Base-by-base conservation (phyloP, 1,284 basidiomycete species). In the Cryptococcus sp. region DNA sequence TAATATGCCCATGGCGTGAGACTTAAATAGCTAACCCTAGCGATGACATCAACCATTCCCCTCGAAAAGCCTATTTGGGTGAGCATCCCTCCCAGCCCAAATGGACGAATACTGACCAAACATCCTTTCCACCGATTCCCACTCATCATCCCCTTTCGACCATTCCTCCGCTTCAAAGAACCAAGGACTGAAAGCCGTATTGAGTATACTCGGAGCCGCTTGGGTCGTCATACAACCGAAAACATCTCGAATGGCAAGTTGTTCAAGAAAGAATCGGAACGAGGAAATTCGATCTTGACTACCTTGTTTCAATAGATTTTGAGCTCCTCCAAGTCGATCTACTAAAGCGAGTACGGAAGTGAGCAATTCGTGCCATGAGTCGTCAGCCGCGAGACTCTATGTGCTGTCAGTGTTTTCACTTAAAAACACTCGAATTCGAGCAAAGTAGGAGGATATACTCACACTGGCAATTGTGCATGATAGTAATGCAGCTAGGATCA, bases 171-270 rank as follows among this genome's bases (percentile, higher is more conserved):
- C 64, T 53, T 74, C 72, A 44, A 73, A 72, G 62, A 72, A 74
- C 71, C 72, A 74, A 1, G 70, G 68, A 7, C 67, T 68, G 58
- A 73, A 76, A 0, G 66, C 68, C n/a, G 66, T 62, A 3, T 63
- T 64, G 23, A 75, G 61, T 30, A 76, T 70, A 3, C 61, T 64
- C 0, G 74, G 74, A 3, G 69, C 61, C 8, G 63, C 53, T 55
- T 71, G 72, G 1, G 74, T 76, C 2, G 70, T 73, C 67, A 76
- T 70, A 53, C 71, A 72, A 5, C 74, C 72, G 55, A 76, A 76
- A 1, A 74, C 72, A 42, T 76, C 73, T 4, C 72, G 57, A 35
- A 68, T 71, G 5, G 72, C 72, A 6, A 76, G 62, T 55, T 76
- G 74, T 58, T 76, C 74, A 34, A 74, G 55, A 35, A 72, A 65